phyloP scores from a whole-genome alignment of 306 rosid species.

The Leucaena leucocephala region DNA sequence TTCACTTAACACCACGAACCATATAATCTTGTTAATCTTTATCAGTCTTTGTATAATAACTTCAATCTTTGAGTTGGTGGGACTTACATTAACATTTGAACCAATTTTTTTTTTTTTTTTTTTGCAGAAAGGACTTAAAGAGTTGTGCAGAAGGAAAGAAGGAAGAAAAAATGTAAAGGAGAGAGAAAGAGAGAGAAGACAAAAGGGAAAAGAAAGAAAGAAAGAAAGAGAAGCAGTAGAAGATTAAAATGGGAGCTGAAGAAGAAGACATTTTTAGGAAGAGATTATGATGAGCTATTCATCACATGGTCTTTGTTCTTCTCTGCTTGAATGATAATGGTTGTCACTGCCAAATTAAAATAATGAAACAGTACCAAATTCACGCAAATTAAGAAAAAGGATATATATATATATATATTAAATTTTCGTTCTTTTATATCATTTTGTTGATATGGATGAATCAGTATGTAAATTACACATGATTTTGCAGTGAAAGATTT shows the following conservation, averaged over 20 bases:
- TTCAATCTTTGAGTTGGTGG: background rate
- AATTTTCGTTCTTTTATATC: conserved; percentile 46
- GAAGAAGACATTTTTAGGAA: conserved; percentile 32
- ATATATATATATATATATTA: background rate
- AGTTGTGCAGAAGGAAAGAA: conserved; percentile 34
- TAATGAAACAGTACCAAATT: background rate
- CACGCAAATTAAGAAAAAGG: conserved; percentile 14
- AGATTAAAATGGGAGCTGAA: conserved; percentile 53
- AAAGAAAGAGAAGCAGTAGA: conserved; percentile 24
- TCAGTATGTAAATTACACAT: background rate
- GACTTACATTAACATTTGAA: conserved; percentile 20
- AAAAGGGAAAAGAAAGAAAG: conserved; percentile 23
- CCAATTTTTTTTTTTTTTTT: background rate
- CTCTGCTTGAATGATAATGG: conserved; percentile 44
- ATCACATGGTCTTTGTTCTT: conserved; percentile 45
- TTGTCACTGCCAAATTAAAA: conserved; percentile 17
- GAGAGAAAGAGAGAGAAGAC: background rate
- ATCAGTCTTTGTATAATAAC: too few relatives aligned
- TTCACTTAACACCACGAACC: background rate
- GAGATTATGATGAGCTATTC: conserved; percentile 63
- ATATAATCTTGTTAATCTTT: background rate
- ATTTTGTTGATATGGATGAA: conserved; percentile 26
- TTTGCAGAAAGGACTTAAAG: conserved; percentile 56
- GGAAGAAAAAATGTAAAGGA: conserved; percentile 2
- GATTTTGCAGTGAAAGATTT: background rate